Conservation (phyloP, 1,284 basidiomycete genomes). For the Crocinoboletus sp. region DNA sequence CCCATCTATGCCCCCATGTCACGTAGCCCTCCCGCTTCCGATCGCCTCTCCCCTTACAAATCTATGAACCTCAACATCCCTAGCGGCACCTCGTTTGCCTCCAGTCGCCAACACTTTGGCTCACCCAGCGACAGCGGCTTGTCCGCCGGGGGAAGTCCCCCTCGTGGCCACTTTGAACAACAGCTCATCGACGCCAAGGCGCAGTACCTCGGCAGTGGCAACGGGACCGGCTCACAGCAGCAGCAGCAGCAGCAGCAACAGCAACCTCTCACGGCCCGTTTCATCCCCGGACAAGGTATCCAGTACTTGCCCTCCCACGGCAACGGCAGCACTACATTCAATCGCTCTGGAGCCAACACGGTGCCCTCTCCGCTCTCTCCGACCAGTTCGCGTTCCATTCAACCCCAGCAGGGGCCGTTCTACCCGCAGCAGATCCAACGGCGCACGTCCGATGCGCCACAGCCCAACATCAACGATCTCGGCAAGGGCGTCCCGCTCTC, state of each 20-base stretch:
- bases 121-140: slow-evolving; percentile 57
- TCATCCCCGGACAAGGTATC: slow-evolving; percentile 60
- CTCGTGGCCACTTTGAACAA: slow-evolving; percentile 38
- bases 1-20: slow-evolving; percentile 68
- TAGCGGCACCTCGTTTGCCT: slow-evolving; percentile 36
- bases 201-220: slow-evolving; percentile 31
- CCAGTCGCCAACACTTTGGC: slow-evolving; percentile 43
- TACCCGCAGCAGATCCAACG: slow-evolving; percentile 39
- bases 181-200: slow-evolving; percentile 37
- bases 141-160: slow-evolving; percentile 40
- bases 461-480: slow-evolving; percentile 53
- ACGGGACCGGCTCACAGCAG: slow-evolving; percentile 25
- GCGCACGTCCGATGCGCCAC: slow-evolving; percentile 48
- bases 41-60: slow-evolving; percentile 53
- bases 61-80: slow-evolving; percentile 55
- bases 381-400: slow-evolving; percentile 38
- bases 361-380: slow-evolving; percentile 45
- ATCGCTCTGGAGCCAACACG: slow-evolving; percentile 29
- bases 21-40: slow-evolving; percentile 53
- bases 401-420: slow-evolving; percentile 35
- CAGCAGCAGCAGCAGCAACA: no score
- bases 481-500: slow-evolving; percentile 89
- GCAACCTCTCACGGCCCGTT: slow-evolving; percentile 55
- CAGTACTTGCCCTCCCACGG: slow-evolving; percentile 49
- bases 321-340: slow-evolving; percentile 26